Evolutionary conservation across 495 filamentous ascomycete genomes (phyloP).

Genomic region (Cercophora scortea): DNA sequence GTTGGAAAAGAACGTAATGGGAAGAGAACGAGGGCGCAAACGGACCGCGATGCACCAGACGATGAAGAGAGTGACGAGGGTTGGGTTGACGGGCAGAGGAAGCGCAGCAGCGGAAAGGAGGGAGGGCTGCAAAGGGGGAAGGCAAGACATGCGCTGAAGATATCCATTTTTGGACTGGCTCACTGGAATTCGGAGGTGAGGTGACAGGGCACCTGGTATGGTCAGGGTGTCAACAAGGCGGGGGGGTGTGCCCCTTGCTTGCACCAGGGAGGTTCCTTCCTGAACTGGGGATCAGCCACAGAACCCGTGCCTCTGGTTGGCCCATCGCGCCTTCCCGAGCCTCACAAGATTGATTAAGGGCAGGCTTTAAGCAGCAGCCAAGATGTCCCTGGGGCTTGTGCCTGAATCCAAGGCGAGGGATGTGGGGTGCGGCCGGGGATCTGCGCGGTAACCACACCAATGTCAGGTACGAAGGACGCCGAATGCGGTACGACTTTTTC

Average conservation of each 20-base stretch:
- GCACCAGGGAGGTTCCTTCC: slow-evolving; percentile 12
- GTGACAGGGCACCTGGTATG: slow-evolving; percentile 9
- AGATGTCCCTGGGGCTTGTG: slow-evolving; percentile 9
- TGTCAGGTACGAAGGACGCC: background rate
- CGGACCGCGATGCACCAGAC: slow-evolving; percentile 1
- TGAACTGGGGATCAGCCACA: slow-evolving; percentile 14
- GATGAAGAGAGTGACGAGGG: slow-evolving; percentile 12
- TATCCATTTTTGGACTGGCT: slow-evolving; percentile 9
- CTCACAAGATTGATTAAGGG: slow-evolving; percentile 21
- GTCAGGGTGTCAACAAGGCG: background rate
- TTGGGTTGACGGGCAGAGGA: slow-evolving; percentile 5
- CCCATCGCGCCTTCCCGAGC: slow-evolving; percentile 3
- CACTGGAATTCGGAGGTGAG: slow-evolving; percentile 1
- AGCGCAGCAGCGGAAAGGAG: slow-evolving; percentile 6
- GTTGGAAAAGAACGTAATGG: slow-evolving; percentile 8
- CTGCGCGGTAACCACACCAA: background rate
- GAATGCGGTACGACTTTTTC: too few relatives aligned
- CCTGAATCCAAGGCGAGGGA: slow-evolving; percentile 7
- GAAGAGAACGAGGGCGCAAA: background rate
- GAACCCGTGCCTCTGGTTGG: slow-evolving; percentile 12
- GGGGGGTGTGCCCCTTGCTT: slow-evolving; percentile 9
- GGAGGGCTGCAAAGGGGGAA: slow-evolving; percentile 8
- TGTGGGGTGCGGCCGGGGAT: background rate
- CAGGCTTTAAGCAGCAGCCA: slow-evolving; percentile 8
- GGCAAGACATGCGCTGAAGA: slow-evolving; percentile 13